Evolutionary conservation across 2,329 filamentous ascomycete genomes (phyloP).

Genomic region (Colletotrichum abscissum): DNA sequence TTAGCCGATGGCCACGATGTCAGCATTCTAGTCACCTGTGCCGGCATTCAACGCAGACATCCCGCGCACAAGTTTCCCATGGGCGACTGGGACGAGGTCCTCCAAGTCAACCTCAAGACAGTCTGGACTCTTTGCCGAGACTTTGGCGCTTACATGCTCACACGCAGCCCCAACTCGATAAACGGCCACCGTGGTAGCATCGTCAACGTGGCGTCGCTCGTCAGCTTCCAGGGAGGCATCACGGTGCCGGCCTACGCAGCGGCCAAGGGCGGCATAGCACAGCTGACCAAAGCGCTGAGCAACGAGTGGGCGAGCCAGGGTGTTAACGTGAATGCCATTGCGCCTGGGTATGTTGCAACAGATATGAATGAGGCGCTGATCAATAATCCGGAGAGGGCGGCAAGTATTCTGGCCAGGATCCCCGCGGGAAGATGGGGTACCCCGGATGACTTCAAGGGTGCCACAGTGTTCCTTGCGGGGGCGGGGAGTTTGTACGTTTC

Average conservation of each 20-base stretch:
- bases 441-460: constrained; percentile 90
- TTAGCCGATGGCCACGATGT: constrained; percentile 46
- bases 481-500: constrained; percentile 81
- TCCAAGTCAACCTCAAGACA: constrained; percentile 87
- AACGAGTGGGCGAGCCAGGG: constrained; percentile 89
- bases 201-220: constrained; percentile 85
- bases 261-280: constrained; percentile 84
- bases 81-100: constrained; percentile 71
- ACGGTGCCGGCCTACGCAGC: constrained; percentile 91
- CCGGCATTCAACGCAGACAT: constrained; percentile 74
- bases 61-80: constrained; percentile 72
- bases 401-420: constrained; percentile 81
- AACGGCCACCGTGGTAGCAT: constrained; percentile 74
- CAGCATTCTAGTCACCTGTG: constrained; percentile 73
- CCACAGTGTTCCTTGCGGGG: constrained; percentile 80
- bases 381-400: constrained; percentile 74
- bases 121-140: constrained; percentile 85
- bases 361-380: constrained; percentile 92
- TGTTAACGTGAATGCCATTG: constrained; percentile 87
- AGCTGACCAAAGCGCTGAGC: constrained; percentile 84
- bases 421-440: constrained; percentile 85
- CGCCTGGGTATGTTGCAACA: constrained; percentile 90
- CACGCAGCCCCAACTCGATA: constrained; percentile 54
- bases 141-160: constrained; percentile 82
- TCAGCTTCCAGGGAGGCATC: constrained; percentile 87